Evolutionary conservation across 495 filamentous ascomycete genomes (phyloP).

Genomic region (Letharia columbiana): DNA sequence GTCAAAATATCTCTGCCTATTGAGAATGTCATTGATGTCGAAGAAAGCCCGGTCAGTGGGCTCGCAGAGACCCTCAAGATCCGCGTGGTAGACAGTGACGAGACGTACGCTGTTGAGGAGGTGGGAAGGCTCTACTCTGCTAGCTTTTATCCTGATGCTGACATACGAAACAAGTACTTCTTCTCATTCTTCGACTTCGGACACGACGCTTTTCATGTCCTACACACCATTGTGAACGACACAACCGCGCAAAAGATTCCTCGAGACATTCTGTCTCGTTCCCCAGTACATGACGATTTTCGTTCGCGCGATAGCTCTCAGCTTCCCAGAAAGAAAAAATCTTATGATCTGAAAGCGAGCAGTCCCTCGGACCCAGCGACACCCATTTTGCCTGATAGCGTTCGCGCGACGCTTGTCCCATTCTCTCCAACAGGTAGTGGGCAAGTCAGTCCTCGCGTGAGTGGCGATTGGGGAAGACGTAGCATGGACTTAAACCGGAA

Average conservation of each 20-base stretch:
- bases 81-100: constrained; percentile 80
- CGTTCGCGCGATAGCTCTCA: constrained; percentile 23
- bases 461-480: constrained; percentile 32
- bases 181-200: constrained; percentile 91
- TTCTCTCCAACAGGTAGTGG: constrained; percentile 33
- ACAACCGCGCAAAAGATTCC: constrained; percentile 45
- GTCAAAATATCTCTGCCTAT: constrained; percentile 92
- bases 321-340: constrained; percentile 18
- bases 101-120: constrained; percentile 92
- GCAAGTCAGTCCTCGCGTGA: constrained; percentile 37
- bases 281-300: constrained; percentile 20
- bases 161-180: constrained; percentile 60
- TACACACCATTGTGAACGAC: constrained; percentile 66
- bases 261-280: constrained; percentile 25
- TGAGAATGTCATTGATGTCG: constrained; percentile 81
- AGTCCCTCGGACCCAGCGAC: constrained; percentile 33
- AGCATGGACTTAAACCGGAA: constrained; percentile 24
- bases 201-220: constrained; percentile 71
- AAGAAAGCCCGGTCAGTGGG: constrained; percentile 87
- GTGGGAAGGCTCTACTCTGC: constrained; percentile 38
- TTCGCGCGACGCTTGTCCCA: constrained; percentile 56
- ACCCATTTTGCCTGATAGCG: constrained; percentile 49
- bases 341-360: constrained; percentile 30
- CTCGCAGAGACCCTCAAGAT: constrained; percentile 94
- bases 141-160: constrained; percentile 18